A percentile compares a stretch with the other conserved stretches of the same genome.
Evolutionary conservation across 495 filamentous ascomycete species (phyloP).

Genomic region (Jackrogersella multiformis): DNA sequence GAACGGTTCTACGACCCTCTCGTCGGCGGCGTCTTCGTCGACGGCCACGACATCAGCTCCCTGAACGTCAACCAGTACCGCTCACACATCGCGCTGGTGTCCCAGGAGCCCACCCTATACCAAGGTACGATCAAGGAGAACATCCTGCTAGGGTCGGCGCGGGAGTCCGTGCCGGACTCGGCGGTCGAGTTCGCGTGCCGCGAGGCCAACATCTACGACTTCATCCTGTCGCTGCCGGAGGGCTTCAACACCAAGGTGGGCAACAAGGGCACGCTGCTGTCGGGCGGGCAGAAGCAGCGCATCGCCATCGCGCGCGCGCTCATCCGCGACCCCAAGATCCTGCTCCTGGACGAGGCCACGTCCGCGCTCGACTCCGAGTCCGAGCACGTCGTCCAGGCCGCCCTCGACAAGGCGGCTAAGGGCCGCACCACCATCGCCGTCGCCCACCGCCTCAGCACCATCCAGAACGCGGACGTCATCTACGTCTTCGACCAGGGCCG

Average conservation of each 20-base stretch:
- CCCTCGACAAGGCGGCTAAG: constrained; percentile 75
- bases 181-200: constrained; percentile 78
- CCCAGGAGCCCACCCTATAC: constrained; percentile 87
- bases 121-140: constrained; percentile 87
- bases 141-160: constrained; percentile 73
- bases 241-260: constrained; percentile 81
- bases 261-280: constrained; percentile 78
- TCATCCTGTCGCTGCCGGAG: constrained; percentile 71
- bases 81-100: constrained; percentile 78
- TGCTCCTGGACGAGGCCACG: constrained; percentile 84
- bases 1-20: constrained; percentile 88
- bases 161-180: constrained; percentile 71
- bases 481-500: constrained; percentile 83
- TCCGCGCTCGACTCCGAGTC: constrained; percentile 82
- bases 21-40: constrained; percentile 74
- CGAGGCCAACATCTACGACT: constrained; percentile 92
- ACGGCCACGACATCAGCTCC: constrained; percentile 75
- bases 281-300: constrained; percentile 86
- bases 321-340: constrained; percentile 69
- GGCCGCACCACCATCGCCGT: constrained; percentile 83
- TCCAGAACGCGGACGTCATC: constrained; percentile 84
- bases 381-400: constrained; percentile 84
- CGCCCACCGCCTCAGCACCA: constrained; percentile 79
- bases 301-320: constrained; percentile 79
- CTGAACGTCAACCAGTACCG: constrained; percentile 84